Percentiles rank a stretch among this genome's conserved stretches.
Evolutionary conservation across 441 rosid species (phyloP).

Genomic region (Manihot esculenta): DNA sequence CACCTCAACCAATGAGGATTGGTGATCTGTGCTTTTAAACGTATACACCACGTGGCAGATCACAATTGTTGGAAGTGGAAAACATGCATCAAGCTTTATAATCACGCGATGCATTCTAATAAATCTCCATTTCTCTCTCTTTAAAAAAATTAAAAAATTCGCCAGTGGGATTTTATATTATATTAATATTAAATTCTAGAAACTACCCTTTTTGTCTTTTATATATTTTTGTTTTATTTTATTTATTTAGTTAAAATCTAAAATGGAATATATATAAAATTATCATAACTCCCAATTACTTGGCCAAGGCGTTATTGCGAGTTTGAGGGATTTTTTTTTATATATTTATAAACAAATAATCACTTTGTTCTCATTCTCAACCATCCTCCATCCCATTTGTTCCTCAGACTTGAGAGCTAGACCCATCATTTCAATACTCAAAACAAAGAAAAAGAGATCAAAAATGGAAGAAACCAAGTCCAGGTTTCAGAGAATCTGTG

Average conservation of each 20-base stretch:
- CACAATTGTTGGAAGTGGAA: not conserved
- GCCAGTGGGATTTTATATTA: not conserved
- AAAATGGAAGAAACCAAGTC: slow-evolving; percentile 66
- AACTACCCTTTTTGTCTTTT: not conserved
- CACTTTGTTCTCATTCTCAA: no score
- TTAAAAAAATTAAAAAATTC: not conserved
- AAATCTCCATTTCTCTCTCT: not conserved
- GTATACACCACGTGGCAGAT: not conserved
- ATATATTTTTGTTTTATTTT: no score
- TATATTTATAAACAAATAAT: slow-evolving; percentile 29
- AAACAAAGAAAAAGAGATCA: not conserved
- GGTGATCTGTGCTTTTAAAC: not conserved
- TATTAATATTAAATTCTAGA: not conserved
- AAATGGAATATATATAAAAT: not conserved
- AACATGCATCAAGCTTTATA: not conserved
- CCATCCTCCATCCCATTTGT: no score
- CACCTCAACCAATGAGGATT: no score
- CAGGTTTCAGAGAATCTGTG: slow-evolving; percentile 82
- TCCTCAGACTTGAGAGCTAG: not conserved
- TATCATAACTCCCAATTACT: not conserved
- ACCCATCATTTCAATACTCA: not conserved
- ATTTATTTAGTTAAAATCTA: not conserved
- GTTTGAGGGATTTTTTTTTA: slow-evolving; percentile 3
- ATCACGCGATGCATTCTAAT: slow-evolving; percentile 7
- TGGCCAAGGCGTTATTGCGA: slow-evolving; percentile 5